phyloP scores from a whole-genome alignment of 768 basidiomycete species.

The Naganishia antarctica region DNA sequence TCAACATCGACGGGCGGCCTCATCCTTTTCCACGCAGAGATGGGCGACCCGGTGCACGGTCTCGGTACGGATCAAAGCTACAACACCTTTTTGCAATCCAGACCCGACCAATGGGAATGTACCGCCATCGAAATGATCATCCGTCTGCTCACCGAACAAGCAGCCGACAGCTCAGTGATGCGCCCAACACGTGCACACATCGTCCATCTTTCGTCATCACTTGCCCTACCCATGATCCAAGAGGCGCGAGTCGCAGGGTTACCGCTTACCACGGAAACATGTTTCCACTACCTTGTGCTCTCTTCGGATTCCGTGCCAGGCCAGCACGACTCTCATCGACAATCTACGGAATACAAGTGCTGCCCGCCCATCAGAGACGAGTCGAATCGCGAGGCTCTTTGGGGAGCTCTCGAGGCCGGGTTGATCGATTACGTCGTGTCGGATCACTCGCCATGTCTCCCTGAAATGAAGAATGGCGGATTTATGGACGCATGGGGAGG shows the following conservation, averaged over 20 bases:
- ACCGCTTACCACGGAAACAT: constrained; percentile 83
- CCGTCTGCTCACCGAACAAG: constrained; percentile 20
- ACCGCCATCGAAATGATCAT: constrained; percentile 76
- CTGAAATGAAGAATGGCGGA: constrained; percentile 70
- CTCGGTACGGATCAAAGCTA: constrained; percentile 57
- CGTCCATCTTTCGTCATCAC: constrained; percentile 85
- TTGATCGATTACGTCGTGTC: constrained; percentile 89
- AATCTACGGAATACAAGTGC: constrained; percentile 79
- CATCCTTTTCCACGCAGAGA: constrained; percentile 88
- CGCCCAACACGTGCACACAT: constrained; percentile 66
- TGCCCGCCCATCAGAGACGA: constrained; percentile 83
- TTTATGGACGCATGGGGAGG: constrained; percentile 93
- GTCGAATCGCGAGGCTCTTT: constrained; percentile 67
- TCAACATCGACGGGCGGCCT: constrained; percentile 63
- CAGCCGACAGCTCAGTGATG: neutral
- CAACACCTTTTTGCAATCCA: constrained; percentile 75
- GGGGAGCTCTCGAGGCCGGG: constrained; percentile 75
- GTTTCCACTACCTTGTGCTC: constrained; percentile 91
- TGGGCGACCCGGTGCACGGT: constrained; percentile 48
- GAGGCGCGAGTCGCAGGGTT: constrained; percentile 61
- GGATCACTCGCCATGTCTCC: constrained; percentile 88
- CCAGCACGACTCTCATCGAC: constrained; percentile 50
- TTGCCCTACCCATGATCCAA: constrained; percentile 70
- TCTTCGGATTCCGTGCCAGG: constrained; percentile 66
- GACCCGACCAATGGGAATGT: constrained; percentile 72